A percentile compares a stretch with the other conserved stretches of the same genome.
Conservation (phyloP, 2,329 filamentous ascomycete genomes). For the Ceratocystis lukuohia region DNA sequence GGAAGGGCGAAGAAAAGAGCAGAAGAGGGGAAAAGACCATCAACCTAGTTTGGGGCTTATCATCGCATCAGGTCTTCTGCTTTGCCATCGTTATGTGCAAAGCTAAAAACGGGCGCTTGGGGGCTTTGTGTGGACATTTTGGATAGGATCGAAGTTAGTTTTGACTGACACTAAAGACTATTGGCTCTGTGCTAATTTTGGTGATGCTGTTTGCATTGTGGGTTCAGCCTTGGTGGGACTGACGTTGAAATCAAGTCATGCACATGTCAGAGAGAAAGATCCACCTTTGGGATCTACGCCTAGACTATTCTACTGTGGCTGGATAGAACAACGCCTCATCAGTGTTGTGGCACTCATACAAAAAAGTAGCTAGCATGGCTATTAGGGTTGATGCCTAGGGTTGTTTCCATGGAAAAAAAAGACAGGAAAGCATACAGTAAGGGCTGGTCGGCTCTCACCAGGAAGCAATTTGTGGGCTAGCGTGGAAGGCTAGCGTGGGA, state of each 20-base stretch:
- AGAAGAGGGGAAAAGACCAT: not conserved
- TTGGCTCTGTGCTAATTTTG: conserved; percentile 1
- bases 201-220: conserved; percentile 2
- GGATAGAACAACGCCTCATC: too few species aligned
- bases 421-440: not conserved
- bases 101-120: too few species aligned
- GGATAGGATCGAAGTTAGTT: not conserved
- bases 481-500: not conserved
- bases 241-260: conserved; percentile 6
- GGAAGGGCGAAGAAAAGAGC: not conserved
- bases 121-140: not conserved
- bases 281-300: not conserved
- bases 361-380: too few species aligned
- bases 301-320: too few species aligned
- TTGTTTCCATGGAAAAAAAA: not conserved
- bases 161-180: not conserved
- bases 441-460: not conserved
- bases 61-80: too few species aligned
- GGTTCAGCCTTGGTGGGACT: not conserved
- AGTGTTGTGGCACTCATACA: too few species aligned
- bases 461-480: not conserved
- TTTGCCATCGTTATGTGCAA: too few species aligned
- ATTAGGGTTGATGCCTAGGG: too few species aligned
- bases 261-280: not conserved
- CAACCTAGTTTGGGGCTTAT: too few species aligned